Base-by-base conservation (phyloP, 306 rosid species). In the Arachis stenosperma region DNA sequence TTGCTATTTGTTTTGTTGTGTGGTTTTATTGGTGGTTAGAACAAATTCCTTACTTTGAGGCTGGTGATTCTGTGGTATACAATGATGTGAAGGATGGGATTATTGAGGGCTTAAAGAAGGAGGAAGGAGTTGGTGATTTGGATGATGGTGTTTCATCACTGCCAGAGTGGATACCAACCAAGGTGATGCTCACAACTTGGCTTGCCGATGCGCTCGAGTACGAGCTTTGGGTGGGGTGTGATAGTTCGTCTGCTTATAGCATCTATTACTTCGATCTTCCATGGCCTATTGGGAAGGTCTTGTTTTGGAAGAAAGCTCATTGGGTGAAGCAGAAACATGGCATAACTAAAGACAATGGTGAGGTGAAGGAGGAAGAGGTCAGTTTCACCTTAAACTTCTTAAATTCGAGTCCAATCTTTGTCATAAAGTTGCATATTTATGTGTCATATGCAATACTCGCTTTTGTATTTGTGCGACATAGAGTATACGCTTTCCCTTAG, bases 201-300 rank as follows among this genome's bases (percentile, higher is more conserved):
- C 87, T 92, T 75, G 86, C 88, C 33, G 94, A 92, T 80, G 98
- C 98, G 42, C 58, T 86, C 41, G 77, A 46, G 36, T 92, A 88
- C 66, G 98, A 92, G 78, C 89, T 92, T 40, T 92, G 93, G 93
- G 78, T 88, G 53, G 98, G 89, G 57, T 79, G 86, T 72, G 89
- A 79, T 50, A 67, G 86, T 71, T 70, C 78, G 68, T 47, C 93
- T 59, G 90, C 88, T 36, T 47, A 81, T 66, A 77, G 13, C 54
- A 86, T 88, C 61, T 92, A 86, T 75, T 88, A 69, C 70, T 82
- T 96, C 30, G 90, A 87, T 56, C 92, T 92, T 27, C 96, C 96
- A 3, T 92, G 96, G 92, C 90, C 96, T 46, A 84, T 90, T 5
- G 92, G 96, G 59, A 90, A 84, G 81, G 59, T 85, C 64, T 74